Percentiles rank a stretch among this genome's conserved stretches.
phyloP scores from a whole-genome alignment of 768 basidiomycete species.

The Lactarius pseudohatsudake region DNA sequence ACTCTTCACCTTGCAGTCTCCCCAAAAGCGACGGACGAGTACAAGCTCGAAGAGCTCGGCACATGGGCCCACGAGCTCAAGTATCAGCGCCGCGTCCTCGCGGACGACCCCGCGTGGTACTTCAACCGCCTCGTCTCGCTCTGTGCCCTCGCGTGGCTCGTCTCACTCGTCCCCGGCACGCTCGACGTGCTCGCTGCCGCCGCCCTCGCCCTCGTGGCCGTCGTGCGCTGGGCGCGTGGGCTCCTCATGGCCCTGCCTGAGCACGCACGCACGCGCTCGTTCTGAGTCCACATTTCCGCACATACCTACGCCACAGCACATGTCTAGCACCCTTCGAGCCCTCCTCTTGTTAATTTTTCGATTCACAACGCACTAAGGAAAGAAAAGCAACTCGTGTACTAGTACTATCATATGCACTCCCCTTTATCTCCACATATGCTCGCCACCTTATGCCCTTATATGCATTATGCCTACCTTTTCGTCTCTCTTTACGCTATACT shows the following conservation, averaged over 20 bases:
- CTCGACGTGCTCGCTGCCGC: neutral
- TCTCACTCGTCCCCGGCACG: conserved; percentile 10
- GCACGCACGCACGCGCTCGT: neutral
- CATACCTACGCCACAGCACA: neutral
- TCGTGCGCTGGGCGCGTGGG: conserved; percentile 3
- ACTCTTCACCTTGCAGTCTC: neutral
- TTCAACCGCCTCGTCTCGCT: conserved; percentile 17
- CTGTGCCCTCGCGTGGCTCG: conserved; percentile 21
- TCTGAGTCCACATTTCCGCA: neutral
- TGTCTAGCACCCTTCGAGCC: neutral
- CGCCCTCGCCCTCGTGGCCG: neutral
- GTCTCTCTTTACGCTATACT: too few species aligned
- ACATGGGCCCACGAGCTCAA: conserved; percentile 19
- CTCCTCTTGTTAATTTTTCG: neutral
- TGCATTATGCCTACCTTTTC: too few species aligned
- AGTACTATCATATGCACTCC: neutral
- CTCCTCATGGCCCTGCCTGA: neutral
- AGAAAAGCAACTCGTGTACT: neutral
- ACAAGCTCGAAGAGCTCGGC: conserved; percentile 19
- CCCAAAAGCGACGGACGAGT: conserved; percentile 10
- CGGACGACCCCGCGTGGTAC: conserved; percentile 21
- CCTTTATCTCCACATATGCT: too few species aligned
- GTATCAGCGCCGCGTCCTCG: conserved; percentile 20
- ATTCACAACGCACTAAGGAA: neutral
- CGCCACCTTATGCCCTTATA: too few species aligned